Evolutionary conservation across 2,329 filamentous ascomycete species (phyloP), one percentile per base, ranked within the genome.

Genomic region (Aureobasidium sp.): DNA sequence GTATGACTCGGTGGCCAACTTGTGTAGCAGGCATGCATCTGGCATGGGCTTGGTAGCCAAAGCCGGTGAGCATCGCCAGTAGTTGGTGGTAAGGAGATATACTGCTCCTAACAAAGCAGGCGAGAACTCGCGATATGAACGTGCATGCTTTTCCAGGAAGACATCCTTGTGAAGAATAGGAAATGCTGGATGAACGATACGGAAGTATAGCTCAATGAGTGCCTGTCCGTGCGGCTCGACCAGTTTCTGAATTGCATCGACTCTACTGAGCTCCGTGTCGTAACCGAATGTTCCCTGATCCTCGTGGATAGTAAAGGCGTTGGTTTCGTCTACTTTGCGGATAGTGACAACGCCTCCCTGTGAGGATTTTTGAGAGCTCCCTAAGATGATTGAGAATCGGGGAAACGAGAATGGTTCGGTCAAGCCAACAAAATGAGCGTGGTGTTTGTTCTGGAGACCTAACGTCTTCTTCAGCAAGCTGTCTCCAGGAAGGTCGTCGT

Each of bases 151-250:
- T 60, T 81, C 79, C 32, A 82, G 69, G 56, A 80, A 83, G 11
- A 82, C 79, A 27, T 74, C 76, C 61, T 83, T 83, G 60, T 83
- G 78, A 3, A 82, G 63, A 41, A 82, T 75, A 1, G 79, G 79
- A 59, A 79, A 81, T 54, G 72, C 75, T 0, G 79, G 79, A 58
- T 82, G 79, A 7, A 82, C 73, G 34, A 80, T 77, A 22, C 78
- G 71, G 59, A 90, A 91, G 71, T 88, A 91, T 10, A 90, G 71
- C 59, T 86, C 80, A 51, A 91, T 79, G 47, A 93, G 73, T 48
- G 78, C 78, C 37, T 79, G 79, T 12, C 87, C 86, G 64, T 90
- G 78, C 3, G 86, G 85, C 11, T 79, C 75, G 16, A 90, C 84
- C 22, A 86, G 72, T 32, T 75, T 76, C 68, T 91, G 85, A 60